Conservation (phyloP, 2,329 filamentous ascomycete genomes). For the Emericellopsis cladophorae region DNA sequence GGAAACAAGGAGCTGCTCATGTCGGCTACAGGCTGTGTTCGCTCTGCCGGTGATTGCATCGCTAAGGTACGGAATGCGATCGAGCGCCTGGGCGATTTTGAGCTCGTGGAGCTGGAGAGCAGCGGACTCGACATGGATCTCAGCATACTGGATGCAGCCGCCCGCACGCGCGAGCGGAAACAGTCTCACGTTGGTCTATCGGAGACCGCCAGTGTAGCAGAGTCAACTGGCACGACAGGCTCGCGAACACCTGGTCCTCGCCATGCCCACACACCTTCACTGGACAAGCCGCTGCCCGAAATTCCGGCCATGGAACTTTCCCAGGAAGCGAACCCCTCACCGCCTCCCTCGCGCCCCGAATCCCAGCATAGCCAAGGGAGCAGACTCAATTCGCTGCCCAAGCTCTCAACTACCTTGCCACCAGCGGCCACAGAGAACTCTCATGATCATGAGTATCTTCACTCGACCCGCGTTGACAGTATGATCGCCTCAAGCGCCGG, state of each 20-base stretch:
- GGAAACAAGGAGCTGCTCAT: slow-evolving; percentile 64
- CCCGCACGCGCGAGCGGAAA: slow-evolving; percentile 17
- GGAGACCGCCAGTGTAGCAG: slow-evolving; percentile 18
- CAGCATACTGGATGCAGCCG: slow-evolving; percentile 30
- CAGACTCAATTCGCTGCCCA: slow-evolving; percentile 40
- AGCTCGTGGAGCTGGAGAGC: slow-evolving; percentile 56
- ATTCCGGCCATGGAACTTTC: slow-evolving; percentile 43
- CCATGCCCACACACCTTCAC: slow-evolving; percentile 27
- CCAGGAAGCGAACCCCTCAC: slow-evolving; percentile 18
- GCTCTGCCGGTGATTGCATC: slow-evolving; percentile 82
- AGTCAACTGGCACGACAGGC: slow-evolving; percentile 19
- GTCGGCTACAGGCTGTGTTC: slow-evolving; percentile 78
- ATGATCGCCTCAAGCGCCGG: slow-evolving; percentile 65
- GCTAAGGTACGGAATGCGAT: slow-evolving; percentile 76
- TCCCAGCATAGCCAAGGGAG: slow-evolving; percentile 28
- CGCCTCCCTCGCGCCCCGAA: slow-evolving; percentile 26
- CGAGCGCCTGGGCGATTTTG: slow-evolving; percentile 82
- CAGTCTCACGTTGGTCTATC: slow-evolving; percentile 19
- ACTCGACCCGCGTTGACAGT: slow-evolving; percentile 50
- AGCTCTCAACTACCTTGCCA: slow-evolving; percentile 39
- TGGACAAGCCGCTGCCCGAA: slow-evolving; percentile 57
- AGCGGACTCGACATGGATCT: slow-evolving; percentile 36
- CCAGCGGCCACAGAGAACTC: slow-evolving; percentile 30
- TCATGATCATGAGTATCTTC: slow-evolving; percentile 36
- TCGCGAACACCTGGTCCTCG: slow-evolving; percentile 21